Evolutionary conservation across 306 rosid species (phyloP).

Genomic region (Crotalaria pallida): DNA sequence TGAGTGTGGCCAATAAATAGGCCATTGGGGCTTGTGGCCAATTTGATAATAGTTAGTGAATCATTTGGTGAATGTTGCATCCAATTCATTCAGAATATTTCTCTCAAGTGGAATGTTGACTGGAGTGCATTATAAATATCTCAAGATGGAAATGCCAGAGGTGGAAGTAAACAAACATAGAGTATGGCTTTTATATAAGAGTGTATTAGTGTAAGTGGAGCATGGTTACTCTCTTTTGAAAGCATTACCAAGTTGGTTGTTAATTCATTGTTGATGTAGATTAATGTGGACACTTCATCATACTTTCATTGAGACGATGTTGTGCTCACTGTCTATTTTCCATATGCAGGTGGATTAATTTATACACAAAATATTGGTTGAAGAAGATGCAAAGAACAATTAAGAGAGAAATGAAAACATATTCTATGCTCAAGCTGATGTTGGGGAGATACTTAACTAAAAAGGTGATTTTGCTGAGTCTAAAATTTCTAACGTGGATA

Average conservation of each 20-base stretch:
- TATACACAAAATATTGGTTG: slow-evolving; percentile 79
- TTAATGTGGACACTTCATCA: neutral
- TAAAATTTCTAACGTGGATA: slow-evolving; percentile 52
- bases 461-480: slow-evolving; percentile 82
- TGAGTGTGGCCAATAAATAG: too few relatives aligned
- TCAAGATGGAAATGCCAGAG: slow-evolving; percentile 91
- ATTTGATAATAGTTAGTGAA: neutral
- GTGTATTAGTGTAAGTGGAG: slow-evolving; percentile 61
- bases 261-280: slow-evolving; percentile 9
- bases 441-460: slow-evolving; percentile 67
- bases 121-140: slow-evolving; percentile 1
- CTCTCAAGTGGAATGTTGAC: too few relatives aligned
- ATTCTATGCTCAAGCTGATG: slow-evolving; percentile 60
- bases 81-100: slow-evolving; percentile 20
- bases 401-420: slow-evolving; percentile 52
- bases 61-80: neutral
- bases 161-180: slow-evolving; percentile 84
- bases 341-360: slow-evolving; percentile 75
- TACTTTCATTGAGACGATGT: neutral
- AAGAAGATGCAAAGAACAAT: slow-evolving; percentile 66
- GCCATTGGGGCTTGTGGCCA: too few relatives aligned
- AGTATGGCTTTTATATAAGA: slow-evolving; percentile 90
- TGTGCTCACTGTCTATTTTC: slow-evolving; percentile 3
- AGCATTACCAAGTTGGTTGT: neutral
- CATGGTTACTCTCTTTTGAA: slow-evolving; percentile 1